Evolutionary conservation across 208 protist species (phyloP), one percentile per base, ranked within the genome.

Genomic region (Trypanosoma mega): DNA sequence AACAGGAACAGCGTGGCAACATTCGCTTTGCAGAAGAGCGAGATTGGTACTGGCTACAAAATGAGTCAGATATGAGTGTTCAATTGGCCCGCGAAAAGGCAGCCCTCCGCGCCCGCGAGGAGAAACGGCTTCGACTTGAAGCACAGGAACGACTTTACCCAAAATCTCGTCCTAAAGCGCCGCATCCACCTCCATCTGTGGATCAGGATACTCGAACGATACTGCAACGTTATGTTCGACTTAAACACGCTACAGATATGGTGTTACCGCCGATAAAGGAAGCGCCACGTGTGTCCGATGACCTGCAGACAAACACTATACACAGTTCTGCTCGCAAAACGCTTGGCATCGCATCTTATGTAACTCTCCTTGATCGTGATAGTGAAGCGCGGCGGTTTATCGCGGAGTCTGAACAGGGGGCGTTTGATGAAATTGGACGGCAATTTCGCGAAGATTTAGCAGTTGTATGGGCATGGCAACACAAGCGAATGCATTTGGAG

Each of bases 401-500:
- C 60, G 30, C 57, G 14, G 47, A 51, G 3, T 58, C 57, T 7
- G 78, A 93, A 72, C 12, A 61, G 45, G 55, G 67, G 14, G 63
- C 70, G 20, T 72, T 76, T 47, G 49, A 29, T 0, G 72, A 64
- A 31, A 59, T 93, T 24, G 48, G 69, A 31, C 31, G 50, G 30
- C 44, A 71, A 2, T 71, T 62, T 41, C 54, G 70, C 12, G 73
- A 80, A 55, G 75, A 91, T 44, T 43, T 66, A 20, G 65, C 68
- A 49, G 53, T 75, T 30, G 55, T 90, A 49, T 61, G 51, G 33
- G 74, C 74, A 36, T 85, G 80, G 80, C 61, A 82, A 67, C 75
- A 78, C 27, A 86, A 79, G 44, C 72, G 76, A 21, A 79, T 90
- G 74, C 88, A 94, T 52, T 65, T 94, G 7, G 73, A 92, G 59